Percentiles rank a stretch among this genome's conserved stretches.
Conservation (phyloP, 345 rosid species). For the Schrenkiella parvula region DNA sequence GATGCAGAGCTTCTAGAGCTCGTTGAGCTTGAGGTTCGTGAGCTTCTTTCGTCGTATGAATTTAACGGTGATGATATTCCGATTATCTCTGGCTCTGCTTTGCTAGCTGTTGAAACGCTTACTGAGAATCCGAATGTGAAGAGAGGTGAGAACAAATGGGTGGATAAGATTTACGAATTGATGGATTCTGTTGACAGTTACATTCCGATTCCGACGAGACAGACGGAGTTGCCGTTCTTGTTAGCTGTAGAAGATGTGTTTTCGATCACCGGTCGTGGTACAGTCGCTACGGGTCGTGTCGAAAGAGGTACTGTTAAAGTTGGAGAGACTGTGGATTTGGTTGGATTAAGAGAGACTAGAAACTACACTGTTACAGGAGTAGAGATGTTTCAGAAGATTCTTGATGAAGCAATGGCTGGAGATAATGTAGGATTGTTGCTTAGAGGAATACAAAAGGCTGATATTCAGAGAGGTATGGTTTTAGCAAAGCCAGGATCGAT, state of each 20-base stretch:
- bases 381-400: slow-evolving; percentile 81
- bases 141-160: slow-evolving; percentile 77
- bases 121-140: slow-evolving; percentile 59
- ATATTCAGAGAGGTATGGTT: slow-evolving; percentile 92
- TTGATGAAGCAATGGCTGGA: slow-evolving; percentile 61
- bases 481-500: slow-evolving; percentile 74
- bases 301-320: slow-evolving; percentile 66
- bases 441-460: slow-evolving; percentile 75
- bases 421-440: slow-evolving; percentile 75
- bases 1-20: slow-evolving; percentile 80
- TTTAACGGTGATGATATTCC: slow-evolving; percentile 84
- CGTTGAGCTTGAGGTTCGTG: slow-evolving; percentile 89
- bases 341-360: slow-evolving; percentile 77
- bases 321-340: slow-evolving; percentile 69
- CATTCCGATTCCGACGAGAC: slow-evolving; percentile 73
- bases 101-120: slow-evolving; percentile 69
- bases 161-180: slow-evolving; percentile 72
- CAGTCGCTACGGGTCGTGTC: slow-evolving; percentile 84
- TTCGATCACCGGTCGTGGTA: slow-evolving; percentile 82
- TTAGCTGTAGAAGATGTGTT: slow-evolving; percentile 81
- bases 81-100: slow-evolving; percentile 71
- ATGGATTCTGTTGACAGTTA: slow-evolving; percentile 83
- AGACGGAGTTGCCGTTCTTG: slow-evolving; percentile 68
- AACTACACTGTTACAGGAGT: slow-evolving; percentile 65
- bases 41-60: slow-evolving; percentile 63